Percentiles rank a stretch among this genome's conserved stretches.
Evolutionary conservation across 495 filamentous ascomycete species (phyloP).

Genomic region (Aspergillus steynii): DNA sequence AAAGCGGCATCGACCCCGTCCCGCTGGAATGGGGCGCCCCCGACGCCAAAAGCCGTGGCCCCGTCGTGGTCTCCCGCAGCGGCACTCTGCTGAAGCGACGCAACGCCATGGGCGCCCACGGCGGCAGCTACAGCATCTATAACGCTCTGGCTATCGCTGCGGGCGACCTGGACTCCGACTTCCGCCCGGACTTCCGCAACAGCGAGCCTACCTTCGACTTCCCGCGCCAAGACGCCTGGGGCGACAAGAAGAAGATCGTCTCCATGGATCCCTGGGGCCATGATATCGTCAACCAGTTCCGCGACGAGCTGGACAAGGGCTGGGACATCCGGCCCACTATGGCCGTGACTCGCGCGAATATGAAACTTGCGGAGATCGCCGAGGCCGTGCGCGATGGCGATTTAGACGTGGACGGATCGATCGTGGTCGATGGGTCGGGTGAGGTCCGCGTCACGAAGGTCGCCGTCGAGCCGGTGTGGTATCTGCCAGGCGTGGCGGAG

Average conservation of each 20-base stretch:
- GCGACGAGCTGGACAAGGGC: slow-evolving; percentile 54
- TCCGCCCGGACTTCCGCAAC: slow-evolving; percentile 92
- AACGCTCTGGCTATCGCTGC: slow-evolving; percentile 91
- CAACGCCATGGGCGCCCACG: slow-evolving; percentile 89
- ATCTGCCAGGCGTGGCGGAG: slow-evolving; percentile 91
- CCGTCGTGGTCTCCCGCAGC: slow-evolving; percentile 84
- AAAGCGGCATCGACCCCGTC: slow-evolving; percentile 89
- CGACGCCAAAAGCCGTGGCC: slow-evolving; percentile 74
- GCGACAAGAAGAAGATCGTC: slow-evolving; percentile 90
- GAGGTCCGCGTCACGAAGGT: slow-evolving; percentile 96
- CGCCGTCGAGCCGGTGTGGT: slow-evolving; percentile 95
- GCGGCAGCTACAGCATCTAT: slow-evolving; percentile 97
- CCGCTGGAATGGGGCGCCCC: slow-evolving; percentile 84
- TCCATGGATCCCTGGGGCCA: slow-evolving; percentile 97
- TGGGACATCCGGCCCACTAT: slow-evolving; percentile 96
- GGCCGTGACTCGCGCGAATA: slow-evolving; percentile 91
- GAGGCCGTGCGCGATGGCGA: slow-evolving; percentile 78
- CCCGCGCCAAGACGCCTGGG: slow-evolving; percentile 87
- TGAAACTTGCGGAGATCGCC: slow-evolving; percentile 93
- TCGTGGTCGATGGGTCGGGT: slow-evolving; percentile 78
- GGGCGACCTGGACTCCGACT: slow-evolving; percentile 79
- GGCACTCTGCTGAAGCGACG: slow-evolving; percentile 76
- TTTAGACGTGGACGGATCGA: slow-evolving; percentile 83
- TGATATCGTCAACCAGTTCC: slow-evolving; percentile 52
- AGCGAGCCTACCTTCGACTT: slow-evolving; percentile 87